These are phyloP conservation scores for Phylloporus sp. DNA, from an alignment of 768 basidiomycete species.

Conservation along the genomic window DNA sequence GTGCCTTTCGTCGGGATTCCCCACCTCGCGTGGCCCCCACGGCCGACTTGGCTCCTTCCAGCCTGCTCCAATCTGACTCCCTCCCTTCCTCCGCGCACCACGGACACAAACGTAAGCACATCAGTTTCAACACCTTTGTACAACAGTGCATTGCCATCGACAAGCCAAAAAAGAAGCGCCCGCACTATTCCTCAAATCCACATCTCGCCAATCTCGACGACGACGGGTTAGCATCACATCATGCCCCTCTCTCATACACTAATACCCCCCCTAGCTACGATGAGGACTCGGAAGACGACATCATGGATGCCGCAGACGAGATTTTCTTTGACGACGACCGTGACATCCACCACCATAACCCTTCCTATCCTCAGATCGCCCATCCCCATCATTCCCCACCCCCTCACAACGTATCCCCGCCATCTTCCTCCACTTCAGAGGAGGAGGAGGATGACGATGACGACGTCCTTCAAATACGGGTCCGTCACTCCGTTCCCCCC, in stretches of 20 bases:
- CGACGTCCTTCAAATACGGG: conserved; percentile 64
- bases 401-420: conserved; percentile 18
- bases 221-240: conserved; percentile 50
- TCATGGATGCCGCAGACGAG: conserved; percentile 46
- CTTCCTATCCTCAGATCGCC: conserved; percentile 16
- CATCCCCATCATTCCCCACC: conserved; percentile 22
- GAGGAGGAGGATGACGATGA: conserved; percentile 46
- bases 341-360: conserved; percentile 14
- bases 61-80: conserved; percentile 18
- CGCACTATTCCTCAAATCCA: conserved; percentile 9
- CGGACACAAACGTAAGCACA: conserved; percentile 71
- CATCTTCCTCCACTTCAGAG: conserved; percentile 34
- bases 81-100: conserved; percentile 11
- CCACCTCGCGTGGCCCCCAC: conserved; percentile 53
- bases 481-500: conserved; percentile 25
- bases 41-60: conserved; percentile 7
- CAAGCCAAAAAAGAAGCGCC: conserved; percentile 46
- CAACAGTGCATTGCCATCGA: conserved; percentile 93
- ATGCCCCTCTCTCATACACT: not conserved
- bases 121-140: conserved; percentile 97
- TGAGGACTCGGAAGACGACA: conserved; percentile 58
- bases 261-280: conserved; percentile 47
- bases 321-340: conserved; percentile 27
- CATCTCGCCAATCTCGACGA: conserved; percentile 39
- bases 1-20: conserved; percentile 53